Evolutionary conservation across 441 rosid genomes (phyloP).

Genomic region (Gossypium davidsonii): DNA sequence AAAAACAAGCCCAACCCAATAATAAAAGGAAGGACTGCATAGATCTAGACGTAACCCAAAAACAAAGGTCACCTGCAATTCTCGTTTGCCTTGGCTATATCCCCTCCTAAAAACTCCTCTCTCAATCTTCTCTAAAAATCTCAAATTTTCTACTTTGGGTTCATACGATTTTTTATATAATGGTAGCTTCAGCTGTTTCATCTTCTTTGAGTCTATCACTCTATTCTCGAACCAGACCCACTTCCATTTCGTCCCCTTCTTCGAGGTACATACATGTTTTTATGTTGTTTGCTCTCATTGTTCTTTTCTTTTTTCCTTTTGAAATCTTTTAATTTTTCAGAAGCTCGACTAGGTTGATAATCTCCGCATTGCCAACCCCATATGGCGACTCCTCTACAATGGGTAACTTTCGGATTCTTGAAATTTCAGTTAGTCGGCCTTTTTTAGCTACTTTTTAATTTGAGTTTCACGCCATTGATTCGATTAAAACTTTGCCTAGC

Average conservation of each 20-base stretch:
- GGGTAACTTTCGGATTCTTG: constrained; percentile 24
- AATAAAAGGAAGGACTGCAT: neutral
- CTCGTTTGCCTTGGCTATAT: neutral
- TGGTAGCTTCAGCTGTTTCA: constrained; percentile 55
- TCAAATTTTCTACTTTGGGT: neutral
- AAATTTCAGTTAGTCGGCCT: neutral
- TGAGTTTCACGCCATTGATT: neutral
- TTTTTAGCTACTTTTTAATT: neutral
- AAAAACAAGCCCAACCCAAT: too few species aligned
- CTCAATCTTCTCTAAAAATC: neutral
- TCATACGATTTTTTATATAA: neutral
- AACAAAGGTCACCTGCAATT: too few species aligned
- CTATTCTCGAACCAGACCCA: constrained; percentile 24
- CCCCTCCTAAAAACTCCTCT: neutral
- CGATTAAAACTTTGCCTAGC: neutral
- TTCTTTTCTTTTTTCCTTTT: neutral
- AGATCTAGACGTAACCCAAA: neutral
- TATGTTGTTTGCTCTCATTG: neutral
- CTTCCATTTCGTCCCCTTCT: constrained; percentile 28
- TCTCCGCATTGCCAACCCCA: constrained; percentile 42
- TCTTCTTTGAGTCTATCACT: constrained; percentile 31
- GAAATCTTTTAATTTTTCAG: constrained; percentile 26
- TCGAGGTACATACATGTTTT: constrained; percentile 28
- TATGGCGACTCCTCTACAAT: constrained; percentile 33
- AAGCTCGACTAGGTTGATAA: constrained; percentile 28